Evolutionary conservation across 805 yeast genomes (phyloP).

Genomic region (Myxozyma neotropica): DNA sequence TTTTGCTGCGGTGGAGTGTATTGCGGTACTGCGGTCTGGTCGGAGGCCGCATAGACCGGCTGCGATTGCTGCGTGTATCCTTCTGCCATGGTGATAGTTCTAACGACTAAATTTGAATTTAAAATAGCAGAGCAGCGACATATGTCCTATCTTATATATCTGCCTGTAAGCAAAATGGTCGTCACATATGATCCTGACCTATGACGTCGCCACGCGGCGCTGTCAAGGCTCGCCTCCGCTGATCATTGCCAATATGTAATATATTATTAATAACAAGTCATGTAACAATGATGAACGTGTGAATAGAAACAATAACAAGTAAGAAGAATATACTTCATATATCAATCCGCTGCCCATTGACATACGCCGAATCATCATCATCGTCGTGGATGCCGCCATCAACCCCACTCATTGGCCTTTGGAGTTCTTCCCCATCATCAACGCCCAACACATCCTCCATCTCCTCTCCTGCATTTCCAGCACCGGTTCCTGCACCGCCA

Average conservation of each 20-base stretch:
- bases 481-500: too few relatives aligned
- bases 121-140: too few relatives aligned
- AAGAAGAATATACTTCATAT: slow-evolving; percentile 46
- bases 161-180: too few relatives aligned
- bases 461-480: too few relatives aligned
- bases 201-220: slow-evolving; percentile 5
- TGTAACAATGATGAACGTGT: too few relatives aligned
- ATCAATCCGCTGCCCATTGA: slow-evolving; percentile 82
- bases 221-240: not conserved
- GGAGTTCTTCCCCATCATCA: slow-evolving; percentile 51
- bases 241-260: not conserved
- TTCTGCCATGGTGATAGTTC: not conserved
- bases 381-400: slow-evolving; percentile 51
- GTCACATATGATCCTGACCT: too few relatives aligned
- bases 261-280: not conserved
- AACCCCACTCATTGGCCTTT: slow-evolving; percentile 34
- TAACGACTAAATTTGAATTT: not conserved
- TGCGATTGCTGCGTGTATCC: slow-evolving; percentile 2
- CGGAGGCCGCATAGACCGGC: slow-evolving; percentile 22
- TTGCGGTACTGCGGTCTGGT: slow-evolving; percentile 16
- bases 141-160: too few relatives aligned
- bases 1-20: slow-evolving; percentile 21
- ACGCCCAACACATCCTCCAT: slow-evolving; percentile 59
- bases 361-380: slow-evolving; percentile 78
- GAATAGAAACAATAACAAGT: not conserved